Base-by-base conservation (phyloP, 1,139 yeast species). In the Torulaspora pretoriensis region DNA sequence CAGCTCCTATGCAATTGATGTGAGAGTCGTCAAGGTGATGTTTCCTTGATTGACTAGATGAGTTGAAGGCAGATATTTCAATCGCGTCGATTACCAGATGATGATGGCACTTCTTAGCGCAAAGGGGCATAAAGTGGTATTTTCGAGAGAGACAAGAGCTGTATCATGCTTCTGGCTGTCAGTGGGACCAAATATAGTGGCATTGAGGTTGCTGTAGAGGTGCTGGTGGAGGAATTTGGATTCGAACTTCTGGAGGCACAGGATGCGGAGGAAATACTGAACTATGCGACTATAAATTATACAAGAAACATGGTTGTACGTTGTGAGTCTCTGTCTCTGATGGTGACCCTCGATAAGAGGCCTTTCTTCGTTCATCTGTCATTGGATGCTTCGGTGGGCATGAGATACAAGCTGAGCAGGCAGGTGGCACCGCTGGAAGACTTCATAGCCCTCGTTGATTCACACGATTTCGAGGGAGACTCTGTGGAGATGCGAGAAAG, bases 361-460 rank as follows among this genome's bases (percentile, higher is more conserved):
- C 97, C 98, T 0, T 92, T 88, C 61, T 88, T 90, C 59, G 72
- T 89, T 25, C 95, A 89, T 56, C 61, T 92, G 2, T 75, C 88
- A 7, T 72, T 89, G 2, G 96, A 88, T 59, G 89, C 96, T 0
- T 87, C 96, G 0, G 51, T 83, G 10, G 56, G 61, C 16, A 55
- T 77, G 22, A 71, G 96, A 43, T 75, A 72, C 59, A 63, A 70
- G 35, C 67, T 94, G 38, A 75, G 69, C 56, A 52, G 56, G 22
- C 43, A 55, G 19, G 46, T 35, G 26, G 31, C 28, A 13, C 37
- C 33, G 26, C 6, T 40, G 27, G 38, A 38, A 24, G 45, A 49
- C 23, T 39, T 54, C 7, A 25, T 56, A 17, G 34, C 41, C 17
- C 30, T 39, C 1, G 22, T 60, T 3, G 59, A 54, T 38, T 44